phyloP scores from a whole-genome alignment of 2,329 filamentous ascomycete genomes.

The Dissoconium aciculare region DNA sequence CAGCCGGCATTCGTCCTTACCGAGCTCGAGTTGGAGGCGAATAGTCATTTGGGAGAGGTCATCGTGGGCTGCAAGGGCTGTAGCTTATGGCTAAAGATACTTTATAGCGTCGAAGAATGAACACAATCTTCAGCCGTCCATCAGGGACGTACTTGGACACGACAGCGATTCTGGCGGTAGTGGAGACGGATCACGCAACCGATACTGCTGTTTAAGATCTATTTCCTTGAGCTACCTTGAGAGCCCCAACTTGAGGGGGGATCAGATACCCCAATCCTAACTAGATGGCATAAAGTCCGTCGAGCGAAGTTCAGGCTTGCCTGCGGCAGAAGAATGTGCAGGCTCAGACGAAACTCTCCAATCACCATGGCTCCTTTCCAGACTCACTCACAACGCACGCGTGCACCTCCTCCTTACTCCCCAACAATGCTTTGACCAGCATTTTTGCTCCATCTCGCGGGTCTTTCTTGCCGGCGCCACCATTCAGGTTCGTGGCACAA shows the following conservation, averaged over 20 bases:
- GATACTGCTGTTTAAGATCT: too few species aligned
- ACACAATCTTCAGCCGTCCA: not conserved
- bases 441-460: constrained; percentile 19
- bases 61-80: constrained; percentile 47
- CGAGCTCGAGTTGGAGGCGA: constrained; percentile 39
- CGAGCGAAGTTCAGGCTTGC: too few species aligned
- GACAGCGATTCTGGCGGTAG: too few species aligned
- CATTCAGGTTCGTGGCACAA: constrained; percentile 17
- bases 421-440: constrained; percentile 12
- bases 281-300: too few species aligned
- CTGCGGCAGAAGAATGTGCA: too few species aligned
- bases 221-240: too few species aligned
- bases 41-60: constrained; percentile 40
- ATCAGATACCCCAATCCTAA: too few species aligned
- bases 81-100: constrained; percentile 47
- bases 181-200: too few species aligned
- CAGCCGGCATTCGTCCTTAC: constrained; percentile 39
- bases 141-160: too few species aligned
- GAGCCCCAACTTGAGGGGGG: too few species aligned
- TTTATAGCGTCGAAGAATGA: constrained; percentile 40
- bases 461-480: constrained; percentile 13
- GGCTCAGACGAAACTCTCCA: too few species aligned
- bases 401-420: constrained; percentile 17
- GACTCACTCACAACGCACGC: constrained; percentile 13
- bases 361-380: constrained; percentile 15